Conservation (phyloP, 768 basidiomycete genomes). For the Amanita fuliginea region DNA sequence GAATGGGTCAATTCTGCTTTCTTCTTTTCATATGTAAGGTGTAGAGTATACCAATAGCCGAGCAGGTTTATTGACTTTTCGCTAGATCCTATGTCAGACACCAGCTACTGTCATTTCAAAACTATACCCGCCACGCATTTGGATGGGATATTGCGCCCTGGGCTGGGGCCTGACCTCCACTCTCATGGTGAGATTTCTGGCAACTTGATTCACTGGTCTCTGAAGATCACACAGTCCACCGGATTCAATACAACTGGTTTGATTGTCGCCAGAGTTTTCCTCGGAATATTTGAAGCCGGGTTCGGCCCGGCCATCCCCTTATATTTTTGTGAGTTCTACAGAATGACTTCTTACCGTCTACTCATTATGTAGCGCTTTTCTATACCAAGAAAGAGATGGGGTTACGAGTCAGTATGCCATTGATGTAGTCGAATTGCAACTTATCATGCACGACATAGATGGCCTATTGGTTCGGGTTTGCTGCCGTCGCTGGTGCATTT, state of each 20-base stretch:
- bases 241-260: conserved; percentile 51
- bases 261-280: conserved; percentile 42
- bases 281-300: conserved; percentile 73
- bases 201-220: neutral
- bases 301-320: conserved; percentile 72
- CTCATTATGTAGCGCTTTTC: conserved; percentile 43
- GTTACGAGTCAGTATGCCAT: conserved; percentile 35
- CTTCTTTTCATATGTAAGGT: conserved; percentile 65
- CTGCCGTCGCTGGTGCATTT: conserved; percentile 76
- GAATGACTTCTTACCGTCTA: neutral
- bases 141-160: conserved; percentile 53
- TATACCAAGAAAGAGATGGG: conserved; percentile 72
- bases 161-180: conserved; percentile 75
- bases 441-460: conserved; percentile 21
- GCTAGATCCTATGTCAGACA: conserved; percentile 57
- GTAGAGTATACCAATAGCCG: conserved; percentile 11
- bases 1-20: conserved; percentile 73
- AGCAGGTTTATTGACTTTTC: neutral
- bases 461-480: conserved; percentile 80
- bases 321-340: conserved; percentile 51
- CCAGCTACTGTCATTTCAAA: conserved; percentile 60
- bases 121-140: conserved; percentile 54
- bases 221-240: conserved; percentile 31
- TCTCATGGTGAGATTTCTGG: conserved; percentile 43
- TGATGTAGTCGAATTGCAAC: neutral